phyloP scores from a whole-genome alignment of 2,329 filamentous ascomycete genomes.

The Fonsecaea nubica region DNA sequence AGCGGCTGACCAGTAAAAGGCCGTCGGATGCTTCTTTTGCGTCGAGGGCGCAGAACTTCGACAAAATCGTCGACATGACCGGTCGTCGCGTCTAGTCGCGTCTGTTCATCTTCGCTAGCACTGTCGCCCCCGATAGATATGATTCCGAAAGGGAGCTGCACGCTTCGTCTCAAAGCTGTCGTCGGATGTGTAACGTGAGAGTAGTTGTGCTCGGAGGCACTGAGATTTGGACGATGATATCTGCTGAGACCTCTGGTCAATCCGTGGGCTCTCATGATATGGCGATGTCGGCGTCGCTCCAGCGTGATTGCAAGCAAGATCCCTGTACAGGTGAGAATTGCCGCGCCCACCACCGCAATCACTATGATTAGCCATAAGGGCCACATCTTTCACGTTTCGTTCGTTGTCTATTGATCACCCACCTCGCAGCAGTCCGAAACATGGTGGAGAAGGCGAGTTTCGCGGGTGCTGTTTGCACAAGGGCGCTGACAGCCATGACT shows the following conservation, averaged over 20 bases:
- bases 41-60: slow-evolving; percentile 25
- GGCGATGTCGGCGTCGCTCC: slow-evolving; percentile 33
- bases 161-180: slow-evolving; percentile 30
- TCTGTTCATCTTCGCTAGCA: slow-evolving; percentile 32
- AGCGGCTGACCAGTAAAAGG: slow-evolving; percentile 46
- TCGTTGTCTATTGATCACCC: slow-evolving; percentile 5
- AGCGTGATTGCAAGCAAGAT: slow-evolving; percentile 30
- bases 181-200: slow-evolving; percentile 31
- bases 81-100: slow-evolving; percentile 26
- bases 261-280: slow-evolving; percentile 26
- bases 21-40: slow-evolving; percentile 26
- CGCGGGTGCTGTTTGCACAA: slow-evolving; percentile 14
- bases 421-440: slow-evolving; percentile 17
- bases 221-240: slow-evolving; percentile 36
- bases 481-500: neutral
- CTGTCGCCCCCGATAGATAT: slow-evolving; percentile 8
- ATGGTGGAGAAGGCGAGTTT: slow-evolving; percentile 19
- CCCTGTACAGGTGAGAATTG: slow-evolving; percentile 27
- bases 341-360: slow-evolving; percentile 29
- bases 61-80: slow-evolving; percentile 41
- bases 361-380: slow-evolving; percentile 33
- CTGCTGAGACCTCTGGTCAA: slow-evolving; percentile 29
- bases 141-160: slow-evolving; percentile 29
- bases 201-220: slow-evolving; percentile 35
- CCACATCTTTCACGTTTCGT: slow-evolving; percentile 33